Evolutionary conservation across 2,329 filamentous ascomycete species (phyloP).

Genomic region (Talaromyces rugulosus): DNA sequence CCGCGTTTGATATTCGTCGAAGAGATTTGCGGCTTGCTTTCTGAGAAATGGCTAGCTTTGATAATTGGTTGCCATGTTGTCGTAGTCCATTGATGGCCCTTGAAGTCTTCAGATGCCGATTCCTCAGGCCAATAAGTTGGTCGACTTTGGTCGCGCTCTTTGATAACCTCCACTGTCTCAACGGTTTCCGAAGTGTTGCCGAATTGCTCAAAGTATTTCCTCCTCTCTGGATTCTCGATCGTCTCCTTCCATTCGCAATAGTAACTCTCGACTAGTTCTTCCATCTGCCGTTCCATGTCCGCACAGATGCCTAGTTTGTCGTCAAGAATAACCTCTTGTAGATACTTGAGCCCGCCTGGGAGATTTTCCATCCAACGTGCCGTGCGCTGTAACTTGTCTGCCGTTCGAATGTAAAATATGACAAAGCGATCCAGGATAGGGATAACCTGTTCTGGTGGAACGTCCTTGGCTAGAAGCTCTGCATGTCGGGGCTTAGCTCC

Average conservation of each 20-base stretch:
- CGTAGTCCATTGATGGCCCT: constrained; percentile 59
- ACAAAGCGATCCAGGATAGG: constrained; percentile 84
- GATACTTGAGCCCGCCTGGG: constrained; percentile 77
- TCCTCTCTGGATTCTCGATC: constrained; percentile 63
- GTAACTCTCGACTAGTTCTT: constrained; percentile 74
- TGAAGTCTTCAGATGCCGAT: constrained; percentile 66
- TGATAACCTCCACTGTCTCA: constrained; percentile 65
- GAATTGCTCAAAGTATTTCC: constrained; percentile 74
- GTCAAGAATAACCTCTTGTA: constrained; percentile 75
- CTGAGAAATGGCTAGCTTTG: constrained; percentile 62
- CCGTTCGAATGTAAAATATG: constrained; percentile 90
- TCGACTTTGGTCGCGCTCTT: constrained; percentile 67
- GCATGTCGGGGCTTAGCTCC: constrained; percentile 79
- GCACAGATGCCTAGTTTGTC: constrained; percentile 83
- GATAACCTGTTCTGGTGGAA: constrained; percentile 75
- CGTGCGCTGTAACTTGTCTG: constrained; percentile 83
- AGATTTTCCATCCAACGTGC: constrained; percentile 82
- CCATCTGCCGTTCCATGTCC: constrained; percentile 82
- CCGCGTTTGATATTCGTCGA: constrained; percentile 77
- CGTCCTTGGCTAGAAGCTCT: constrained; percentile 80
- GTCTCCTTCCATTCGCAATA: constrained; percentile 93
- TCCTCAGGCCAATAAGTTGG: constrained; percentile 76
- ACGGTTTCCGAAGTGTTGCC: constrained; percentile 72
- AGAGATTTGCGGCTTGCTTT: constrained; percentile 43
- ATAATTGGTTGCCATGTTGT: constrained; percentile 78